Evolutionary conservation across 2,329 filamentous ascomycete species (phyloP).

Genomic region (Fusarium austroafricanum): DNA sequence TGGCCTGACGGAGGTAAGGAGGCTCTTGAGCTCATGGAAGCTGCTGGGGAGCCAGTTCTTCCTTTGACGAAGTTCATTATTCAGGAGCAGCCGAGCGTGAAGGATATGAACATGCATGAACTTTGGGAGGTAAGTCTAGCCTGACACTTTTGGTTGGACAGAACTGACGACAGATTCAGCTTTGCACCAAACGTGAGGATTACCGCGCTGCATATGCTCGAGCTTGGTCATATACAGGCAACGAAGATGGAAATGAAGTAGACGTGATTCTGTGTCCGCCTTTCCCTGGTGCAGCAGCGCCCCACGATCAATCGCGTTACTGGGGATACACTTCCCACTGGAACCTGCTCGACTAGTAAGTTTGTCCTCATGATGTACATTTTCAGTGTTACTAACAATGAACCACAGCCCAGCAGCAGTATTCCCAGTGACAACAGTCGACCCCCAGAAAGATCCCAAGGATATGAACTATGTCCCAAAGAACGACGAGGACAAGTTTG

Average conservation of each 20-base stretch:
- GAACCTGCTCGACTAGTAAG: slow-evolving; percentile 73
- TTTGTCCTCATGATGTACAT: accelerated
- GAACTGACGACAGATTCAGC: slow-evolving; percentile 23
- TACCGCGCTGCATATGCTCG: slow-evolving; percentile 54
- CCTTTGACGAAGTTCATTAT: slow-evolving; percentile 71
- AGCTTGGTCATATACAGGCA: slow-evolving; percentile 53
- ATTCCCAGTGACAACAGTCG: slow-evolving; percentile 64
- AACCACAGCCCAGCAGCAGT: slow-evolving; percentile 60
- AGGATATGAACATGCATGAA: slow-evolving; percentile 53
- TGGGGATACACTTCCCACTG: slow-evolving; percentile 76
- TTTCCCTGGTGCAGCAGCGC: slow-evolving; percentile 61
- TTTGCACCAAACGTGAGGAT: slow-evolving; percentile 53
- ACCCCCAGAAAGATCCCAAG: slow-evolving; percentile 43
- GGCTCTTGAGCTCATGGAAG: slow-evolving; percentile 60
- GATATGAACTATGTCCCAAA: slow-evolving; percentile 43
- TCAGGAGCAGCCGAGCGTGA: slow-evolving; percentile 61
- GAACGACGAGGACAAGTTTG: slow-evolving; percentile 46
- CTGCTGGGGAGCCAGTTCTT: slow-evolving; percentile 67
- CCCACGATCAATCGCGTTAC: slow-evolving; percentile 59
- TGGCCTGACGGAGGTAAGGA: slow-evolving; percentile 71
- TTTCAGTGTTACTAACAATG: neutral
- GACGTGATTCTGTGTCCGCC: slow-evolving; percentile 73
- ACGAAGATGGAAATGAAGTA: slow-evolving; percentile 50
- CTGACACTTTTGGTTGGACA: no score
- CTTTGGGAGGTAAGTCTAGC: slow-evolving; percentile 49